These are phyloP conservation scores for Sordariomycetes sp. DNA, from an alignment of 2,329 filamentous ascomycete genomes.

Conservation along the genomic window DNA sequence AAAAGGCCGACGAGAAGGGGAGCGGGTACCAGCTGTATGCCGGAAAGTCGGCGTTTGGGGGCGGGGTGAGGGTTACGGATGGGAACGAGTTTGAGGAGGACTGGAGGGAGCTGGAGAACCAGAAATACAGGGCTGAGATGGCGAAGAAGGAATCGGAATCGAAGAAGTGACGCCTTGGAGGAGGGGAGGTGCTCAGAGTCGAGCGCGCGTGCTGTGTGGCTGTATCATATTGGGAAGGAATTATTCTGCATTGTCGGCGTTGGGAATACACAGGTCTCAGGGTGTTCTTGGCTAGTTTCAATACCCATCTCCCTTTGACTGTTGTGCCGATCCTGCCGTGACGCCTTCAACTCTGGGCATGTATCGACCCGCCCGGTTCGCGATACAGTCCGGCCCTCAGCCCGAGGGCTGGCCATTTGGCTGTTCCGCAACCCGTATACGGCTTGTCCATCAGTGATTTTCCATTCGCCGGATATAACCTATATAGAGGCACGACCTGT, in stretches of 20 bases:
- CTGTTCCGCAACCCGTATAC: too few species aligned
- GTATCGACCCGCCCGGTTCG: not conserved
- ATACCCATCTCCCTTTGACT: not conserved
- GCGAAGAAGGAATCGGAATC: not conserved
- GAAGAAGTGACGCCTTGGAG: not conserved
- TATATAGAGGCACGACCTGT: too few species aligned
- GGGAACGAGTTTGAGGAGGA: slow-evolving; percentile 54
- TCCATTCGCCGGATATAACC: too few species aligned
- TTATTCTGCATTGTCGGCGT: not conserved
- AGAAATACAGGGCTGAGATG: slow-evolving; percentile 38
- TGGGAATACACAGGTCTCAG: not conserved
- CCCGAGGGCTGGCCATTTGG: too few species aligned
- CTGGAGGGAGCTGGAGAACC: slow-evolving; percentile 56
- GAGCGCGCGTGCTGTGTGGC: too few species aligned
- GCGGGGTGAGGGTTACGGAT: slow-evolving; percentile 52
- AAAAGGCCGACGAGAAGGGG: slow-evolving; percentile 46
- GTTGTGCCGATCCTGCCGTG: not conserved
- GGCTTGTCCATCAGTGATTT: too few species aligned
- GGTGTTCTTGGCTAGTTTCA: not conserved
- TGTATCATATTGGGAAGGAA: not conserved
- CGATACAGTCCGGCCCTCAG: too few species aligned
- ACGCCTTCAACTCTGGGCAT: not conserved
- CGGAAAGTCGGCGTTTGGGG: slow-evolving; percentile 59
- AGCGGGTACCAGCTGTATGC: slow-evolving; percentile 66
- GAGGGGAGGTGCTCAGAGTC: too few species aligned